Conservation (phyloP, 1,284 basidiomycete genomes). For the Cutaneotrichosporon sp. region DNA sequence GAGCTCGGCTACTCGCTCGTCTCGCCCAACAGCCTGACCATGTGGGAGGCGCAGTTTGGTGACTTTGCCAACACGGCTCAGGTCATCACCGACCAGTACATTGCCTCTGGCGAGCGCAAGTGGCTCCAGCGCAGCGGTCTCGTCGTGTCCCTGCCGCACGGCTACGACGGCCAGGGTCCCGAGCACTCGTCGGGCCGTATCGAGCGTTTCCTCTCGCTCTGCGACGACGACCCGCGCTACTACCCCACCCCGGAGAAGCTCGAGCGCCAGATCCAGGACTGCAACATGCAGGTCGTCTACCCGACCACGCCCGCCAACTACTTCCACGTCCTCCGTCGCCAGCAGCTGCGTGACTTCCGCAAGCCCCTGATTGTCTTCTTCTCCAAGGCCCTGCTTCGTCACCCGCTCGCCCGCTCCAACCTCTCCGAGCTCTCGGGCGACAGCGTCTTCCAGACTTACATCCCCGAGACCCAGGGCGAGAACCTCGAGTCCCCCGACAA, state of each 20-base stretch:
- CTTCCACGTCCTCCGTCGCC: slow-evolving; percentile 91
- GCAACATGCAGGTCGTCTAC: slow-evolving; percentile 99
- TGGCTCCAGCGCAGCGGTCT: slow-evolving; percentile 95
- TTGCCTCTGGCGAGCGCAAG: slow-evolving; percentile 95
- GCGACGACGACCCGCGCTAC: slow-evolving; percentile 90
- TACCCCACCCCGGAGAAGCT: slow-evolving; percentile 87
- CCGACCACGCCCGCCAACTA: slow-evolving; percentile 91
- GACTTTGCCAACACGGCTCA: slow-evolving; percentile 98
- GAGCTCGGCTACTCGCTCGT: slow-evolving; percentile 98
- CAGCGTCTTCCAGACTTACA: slow-evolving; percentile 85
- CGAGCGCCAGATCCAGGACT: slow-evolving; percentile 95
- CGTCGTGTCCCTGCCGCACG: slow-evolving; percentile 88
- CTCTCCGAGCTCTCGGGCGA: slow-evolving; percentile 85
- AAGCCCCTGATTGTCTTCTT: slow-evolving; percentile 95
- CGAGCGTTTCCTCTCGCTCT: slow-evolving; percentile 95
- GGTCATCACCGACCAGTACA: slow-evolving; percentile 98
- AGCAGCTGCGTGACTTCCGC: slow-evolving; percentile 92
- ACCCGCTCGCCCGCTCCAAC: slow-evolving; percentile 81
- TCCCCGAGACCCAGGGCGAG: slow-evolving; percentile 74
- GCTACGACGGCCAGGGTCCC: slow-evolving; percentile 98
- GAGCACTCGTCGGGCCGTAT: slow-evolving; percentile 96
- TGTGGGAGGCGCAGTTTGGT: slow-evolving; percentile 99
- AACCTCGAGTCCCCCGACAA: slow-evolving; percentile 73
- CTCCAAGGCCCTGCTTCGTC: slow-evolving; percentile 91
- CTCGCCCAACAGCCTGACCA: slow-evolving; percentile 84